Conservation (phyloP, 139 green algal genomes). For the Chlamydomonas urium region DNA sequence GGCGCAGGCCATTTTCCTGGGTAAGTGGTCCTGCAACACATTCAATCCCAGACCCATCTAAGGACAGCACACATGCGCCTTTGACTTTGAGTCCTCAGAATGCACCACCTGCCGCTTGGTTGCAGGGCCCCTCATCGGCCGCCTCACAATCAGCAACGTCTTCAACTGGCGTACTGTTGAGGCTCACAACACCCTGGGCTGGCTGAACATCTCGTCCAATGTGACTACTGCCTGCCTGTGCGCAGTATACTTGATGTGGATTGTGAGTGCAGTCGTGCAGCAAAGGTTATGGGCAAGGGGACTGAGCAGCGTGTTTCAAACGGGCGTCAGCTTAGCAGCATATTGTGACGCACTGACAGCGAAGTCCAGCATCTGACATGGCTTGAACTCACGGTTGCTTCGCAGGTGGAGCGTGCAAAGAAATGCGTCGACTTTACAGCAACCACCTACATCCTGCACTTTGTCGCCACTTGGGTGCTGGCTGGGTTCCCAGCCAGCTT, state of each 20-base stretch:
- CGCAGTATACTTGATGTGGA: conserved; percentile 47
- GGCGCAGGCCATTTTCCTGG: conserved; percentile 59
- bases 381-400: too few species aligned
- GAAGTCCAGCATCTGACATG: too few species aligned
- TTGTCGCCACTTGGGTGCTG: conserved; percentile 49
- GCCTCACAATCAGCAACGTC: conserved; percentile 51
- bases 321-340: too few species aligned
- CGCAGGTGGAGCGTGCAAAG: conserved; percentile 84
- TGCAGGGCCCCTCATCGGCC: conserved; percentile 53
- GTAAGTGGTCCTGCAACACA: too few species aligned
- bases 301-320: too few species aligned
- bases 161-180: conserved; percentile 55
- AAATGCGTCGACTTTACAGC: conserved; percentile 93
- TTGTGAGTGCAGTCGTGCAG: conserved; percentile 61
- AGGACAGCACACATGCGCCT: too few species aligned
- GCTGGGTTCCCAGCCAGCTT: conserved; percentile 58
- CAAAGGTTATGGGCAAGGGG: too few species aligned
- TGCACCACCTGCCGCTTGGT: not conserved
- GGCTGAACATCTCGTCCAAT: conserved; percentile 46
- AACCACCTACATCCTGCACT: conserved; percentile 81
- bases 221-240: conserved; percentile 50
- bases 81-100: too few species aligned
- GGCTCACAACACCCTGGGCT: conserved; percentile 52
- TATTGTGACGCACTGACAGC: too few species aligned
- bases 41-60: too few species aligned